Conservation (phyloP, 139 green algal genomes). For the Picochlorum costavermella region DNA sequence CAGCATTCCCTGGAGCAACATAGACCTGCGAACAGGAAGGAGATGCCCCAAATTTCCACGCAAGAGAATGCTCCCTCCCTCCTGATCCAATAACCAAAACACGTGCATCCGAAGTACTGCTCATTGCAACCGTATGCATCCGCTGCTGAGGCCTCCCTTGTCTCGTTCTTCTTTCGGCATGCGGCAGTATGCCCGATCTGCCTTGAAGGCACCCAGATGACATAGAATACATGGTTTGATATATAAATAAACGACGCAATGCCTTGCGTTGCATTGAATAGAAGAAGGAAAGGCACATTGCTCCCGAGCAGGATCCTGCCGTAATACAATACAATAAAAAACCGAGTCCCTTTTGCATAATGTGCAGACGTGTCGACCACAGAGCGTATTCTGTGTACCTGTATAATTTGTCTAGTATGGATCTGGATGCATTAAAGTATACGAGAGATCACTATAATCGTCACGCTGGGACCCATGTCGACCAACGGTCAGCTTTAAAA, state of each 20-base stretch:
- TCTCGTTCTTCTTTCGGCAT: not conserved
- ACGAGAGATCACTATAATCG: constrained; percentile 36
- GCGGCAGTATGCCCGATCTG: no score
- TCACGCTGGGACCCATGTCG: constrained; percentile 27
- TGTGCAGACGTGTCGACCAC: no score
- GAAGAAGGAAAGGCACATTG: no score
- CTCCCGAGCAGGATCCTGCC: no score
- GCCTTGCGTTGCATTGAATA: no score
- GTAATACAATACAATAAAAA: no score
- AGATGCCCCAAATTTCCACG: constrained; percentile 77
- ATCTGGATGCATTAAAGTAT: constrained; percentile 29
- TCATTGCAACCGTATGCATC: not conserved
- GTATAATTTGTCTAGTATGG: constrained; percentile 12
- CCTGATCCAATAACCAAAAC: constrained; percentile 81
- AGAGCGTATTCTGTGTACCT: no score
- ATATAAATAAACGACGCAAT: no score
- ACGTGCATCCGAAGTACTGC: constrained; percentile 28
- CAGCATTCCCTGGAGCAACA: constrained; percentile 76
- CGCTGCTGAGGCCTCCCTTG: not conserved
- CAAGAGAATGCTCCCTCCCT: constrained; percentile 81
- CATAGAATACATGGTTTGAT: no score
- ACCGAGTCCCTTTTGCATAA: no score
- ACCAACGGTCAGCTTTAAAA: constrained; percentile 40
- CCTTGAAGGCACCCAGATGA: no score
- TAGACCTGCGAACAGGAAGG: constrained; percentile 50